Evolutionary conservation across 73 alveolate species (phyloP), one percentile per base, ranked within the genome.

Genomic region (Blepharisma stoltei): DNA sequence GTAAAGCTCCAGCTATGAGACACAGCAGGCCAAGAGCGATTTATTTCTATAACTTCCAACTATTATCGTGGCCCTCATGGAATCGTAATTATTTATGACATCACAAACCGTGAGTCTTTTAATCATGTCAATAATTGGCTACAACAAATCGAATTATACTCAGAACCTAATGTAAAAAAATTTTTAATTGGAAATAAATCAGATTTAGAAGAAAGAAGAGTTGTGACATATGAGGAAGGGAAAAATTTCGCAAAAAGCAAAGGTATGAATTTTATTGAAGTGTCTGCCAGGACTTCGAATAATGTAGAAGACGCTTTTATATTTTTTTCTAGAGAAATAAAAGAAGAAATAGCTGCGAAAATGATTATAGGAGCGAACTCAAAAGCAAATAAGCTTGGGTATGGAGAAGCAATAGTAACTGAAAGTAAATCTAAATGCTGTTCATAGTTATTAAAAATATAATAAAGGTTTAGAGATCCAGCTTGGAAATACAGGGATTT

Each of bases 41-140:
- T 50, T 18, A 11, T 11, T 14, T 14, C 65, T 14, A 50, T 50
- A 11, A 50, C 65, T 1, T 50, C 65, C 21, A 14, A 11, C 21
- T 50, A 50, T 18, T 50, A 50, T 18, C n/a, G 21, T 14, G 65
- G 65, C 65, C 27, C 65, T 50, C 65, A 50, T 50, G 65, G 65
- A 50, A 50, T 50, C 4, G 21, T 50, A 11, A 18, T 50, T 50
- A 18, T 50, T 50, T 50, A 50, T 4, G 65, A 50, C 65, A 50
- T 50, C 4, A 50, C 65, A 14, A 18, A 50, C 65, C n/a, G 65
- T 3, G 21, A 50, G n/a, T 14, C 27, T 18, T 50, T 50, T 50
- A 1, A 50, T 14, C n/a, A 50, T 18, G 5, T 50, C 21, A 11
- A 50, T 11, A 50, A 18, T 18, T 50, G 65, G 65, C 4, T 50